A percentile compares a stretch with the other conserved stretches of the same genome.
Conservation (phyloP, 176 grass and related monocot species). For the Neostapfia colusana region DNA sequence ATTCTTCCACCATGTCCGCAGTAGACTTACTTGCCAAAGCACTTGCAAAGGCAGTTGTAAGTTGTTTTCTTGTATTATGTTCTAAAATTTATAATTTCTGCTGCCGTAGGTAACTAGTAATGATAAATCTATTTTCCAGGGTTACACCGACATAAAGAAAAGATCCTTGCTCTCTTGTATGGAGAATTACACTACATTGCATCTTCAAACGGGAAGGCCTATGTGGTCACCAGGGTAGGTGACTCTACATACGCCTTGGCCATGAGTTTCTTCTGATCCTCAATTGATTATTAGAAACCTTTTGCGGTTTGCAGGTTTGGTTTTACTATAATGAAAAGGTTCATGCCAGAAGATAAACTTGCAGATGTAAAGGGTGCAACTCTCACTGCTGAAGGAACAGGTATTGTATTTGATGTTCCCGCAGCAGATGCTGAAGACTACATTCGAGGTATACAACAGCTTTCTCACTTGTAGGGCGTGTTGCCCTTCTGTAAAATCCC, state of each 20-base stretch:
- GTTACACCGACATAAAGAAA: conserved; percentile 94
- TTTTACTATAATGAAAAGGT: conserved; percentile 74
- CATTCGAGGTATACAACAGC: conserved; percentile 60
- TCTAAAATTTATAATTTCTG: not conserved
- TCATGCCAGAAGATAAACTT: conserved; percentile 83
- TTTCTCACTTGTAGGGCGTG: not conserved
- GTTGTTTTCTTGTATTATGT: conserved; percentile 28
- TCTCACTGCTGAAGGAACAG: conserved; percentile 71
- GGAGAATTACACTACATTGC: conserved; percentile 79
- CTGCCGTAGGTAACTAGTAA: conserved; percentile 29
- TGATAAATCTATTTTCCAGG: conserved; percentile 43
- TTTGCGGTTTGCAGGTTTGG: conserved; percentile 55
- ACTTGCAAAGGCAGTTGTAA: conserved; percentile 94
- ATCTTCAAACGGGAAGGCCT: conserved; percentile 64
- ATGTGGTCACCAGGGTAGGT: conserved; percentile 86
- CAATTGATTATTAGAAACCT: conserved; percentile 2
- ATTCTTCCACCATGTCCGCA: conserved; percentile 59
- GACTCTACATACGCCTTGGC: not conserved
- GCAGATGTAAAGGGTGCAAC: conserved; percentile 65
- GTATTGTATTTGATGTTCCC: conserved; percentile 96
- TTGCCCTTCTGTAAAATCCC: not conserved
- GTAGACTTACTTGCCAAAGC: conserved; percentile 89
- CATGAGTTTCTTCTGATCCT: not conserved
- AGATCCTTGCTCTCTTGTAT: conserved; percentile 86
- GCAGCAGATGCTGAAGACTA: conserved; percentile 68